Evolutionary conservation across 2,329 filamentous ascomycete genomes (phyloP), one percentile per base, ranked within the genome.

Genomic region (Bretziella fagacearum): DNA sequence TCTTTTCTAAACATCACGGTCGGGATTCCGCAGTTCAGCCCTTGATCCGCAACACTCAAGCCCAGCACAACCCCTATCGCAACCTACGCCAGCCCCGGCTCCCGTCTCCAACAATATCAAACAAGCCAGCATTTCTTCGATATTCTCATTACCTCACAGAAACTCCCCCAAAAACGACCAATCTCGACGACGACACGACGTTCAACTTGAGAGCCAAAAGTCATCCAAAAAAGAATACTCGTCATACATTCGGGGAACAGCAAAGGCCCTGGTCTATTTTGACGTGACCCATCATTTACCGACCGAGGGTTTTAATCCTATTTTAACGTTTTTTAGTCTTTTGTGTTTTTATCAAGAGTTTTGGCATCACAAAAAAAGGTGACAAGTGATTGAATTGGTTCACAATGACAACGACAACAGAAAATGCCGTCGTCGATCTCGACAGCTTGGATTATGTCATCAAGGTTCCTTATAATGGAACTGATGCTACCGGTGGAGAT

Each of bases 401-500:
- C 25, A 30, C 17, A 15, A 26, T 30, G 30, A 10, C 41, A 30
- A 53, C 53, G 58, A 57, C 51, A 47, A 63, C 45, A 60, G 59
- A 52, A 18, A 39, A 39, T 39, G n/a, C 13, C 20, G 35, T 64
- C 57, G 60, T 64, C 57, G 60, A 69, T 53, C 62, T 66, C 52
- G 62, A 69, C 54, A 54, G 56, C 58, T 66, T 39, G 48, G 59
- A 65, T 56, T 71, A 71, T 55, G 56, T 65, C 43, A 53, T 59
- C 52, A 63, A 67, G 52, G 60, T 72, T 32, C 64, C 71, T 18
- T 83, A 78, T 64, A 84, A 84, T 65, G 73, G 72, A 57, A 77
- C 77, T 15, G 65, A 65, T 29, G 61, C 66, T 18, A 76, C 72
- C 6, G 82, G 83, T 53, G 82, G 82, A 50, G 69, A 86, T 60